Evolutionary conservation across 306 rosid species (phyloP), one percentile per base, ranked within the genome.

Genomic region (Pterocarpus santalinus): DNA sequence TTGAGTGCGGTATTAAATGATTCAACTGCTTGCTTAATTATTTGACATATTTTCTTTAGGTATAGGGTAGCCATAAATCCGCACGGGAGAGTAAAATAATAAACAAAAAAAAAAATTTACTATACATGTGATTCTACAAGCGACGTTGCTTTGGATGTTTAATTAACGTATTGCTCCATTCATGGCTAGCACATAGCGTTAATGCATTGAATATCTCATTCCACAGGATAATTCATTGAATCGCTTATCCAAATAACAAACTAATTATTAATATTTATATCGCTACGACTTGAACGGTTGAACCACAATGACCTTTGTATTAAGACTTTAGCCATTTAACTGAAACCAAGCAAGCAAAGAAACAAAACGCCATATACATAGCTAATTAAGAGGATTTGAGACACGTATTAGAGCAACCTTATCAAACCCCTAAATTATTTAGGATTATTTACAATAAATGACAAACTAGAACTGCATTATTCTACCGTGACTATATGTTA

Each of bases 201-300:
- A 35, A n/a, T 52, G 53, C 58, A 43, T 30, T 30, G 58, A 60
- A 43, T 10, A 28, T 49, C 53, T 38, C 38, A 36, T 52, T 65
- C 66, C 56, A 65, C 44, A 28, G 36, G 11, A 61, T 66, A 78
- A 67, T 78, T 15, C 47, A 66, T 66, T 67, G 82, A 78, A 78
- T 56, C 30, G 3, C 32, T 70, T 49, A 16, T 16, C 8, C 17
- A 57, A 22, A 22, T 22, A 22, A 57, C 33, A 16, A 57, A 6
- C 17, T 57, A 57, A 49, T 49, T 22, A 16, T 57, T 49, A 14
- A 11, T 11, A 49, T 2, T 14, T 22, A 38, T 58, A 8, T 28
- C 36, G 28, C 15, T 30, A 58, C 65, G 5, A 58, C 35, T 58
- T 22, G 0, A 22, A 22, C 28, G 28, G 28, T 22, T 62, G 16